phyloP scores from a whole-genome alignment of 306 rosid genomes.

The Glycine tomentella region DNA sequence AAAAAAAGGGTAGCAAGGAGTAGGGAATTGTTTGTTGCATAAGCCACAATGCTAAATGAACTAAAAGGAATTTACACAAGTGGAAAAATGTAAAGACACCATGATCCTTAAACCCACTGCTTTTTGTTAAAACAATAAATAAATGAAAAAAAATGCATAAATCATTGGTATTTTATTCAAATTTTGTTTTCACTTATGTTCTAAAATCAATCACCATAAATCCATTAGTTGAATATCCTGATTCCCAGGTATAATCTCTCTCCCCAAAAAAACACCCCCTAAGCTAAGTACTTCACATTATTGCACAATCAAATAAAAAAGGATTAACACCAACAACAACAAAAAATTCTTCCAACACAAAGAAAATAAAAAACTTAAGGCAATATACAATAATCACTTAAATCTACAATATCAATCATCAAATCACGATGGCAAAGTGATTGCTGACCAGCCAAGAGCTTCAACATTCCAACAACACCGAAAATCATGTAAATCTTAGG shows the following conservation, averaged over 20 bases:
- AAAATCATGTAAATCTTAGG: conserved; percentile 79
- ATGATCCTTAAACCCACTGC: conserved; percentile 29
- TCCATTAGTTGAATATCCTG: conserved; percentile 20
- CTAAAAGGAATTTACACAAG: conserved; percentile 31
- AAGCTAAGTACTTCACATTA: conserved; percentile 1
- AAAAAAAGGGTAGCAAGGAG: conserved; percentile 22
- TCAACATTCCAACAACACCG: conserved; percentile 87
- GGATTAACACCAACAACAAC: conserved; percentile 9
- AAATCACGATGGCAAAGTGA: conserved; percentile 35
- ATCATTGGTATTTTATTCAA: background rate
- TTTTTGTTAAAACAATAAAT: conserved; percentile 15
- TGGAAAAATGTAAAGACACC: conserved; percentile 42
- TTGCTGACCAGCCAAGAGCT: conserved; percentile 82
- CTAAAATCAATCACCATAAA: conserved; percentile 15
- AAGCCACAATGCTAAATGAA: conserved; percentile 26
- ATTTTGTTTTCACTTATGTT: conserved; percentile 25
- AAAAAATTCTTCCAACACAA: conserved; percentile 19
- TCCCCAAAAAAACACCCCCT: background rate
- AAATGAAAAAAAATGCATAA: background rate
- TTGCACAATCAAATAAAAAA: conserved; percentile 32
- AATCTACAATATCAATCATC: background rate
- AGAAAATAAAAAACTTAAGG: conserved; percentile 20
- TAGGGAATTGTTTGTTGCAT: background rate
- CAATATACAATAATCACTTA: conserved; percentile 14
- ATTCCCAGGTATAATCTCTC: conserved; percentile 23